Evolutionary conservation across 331 rosid species (phyloP).

Genomic region (Telfairia occidentalis): DNA sequence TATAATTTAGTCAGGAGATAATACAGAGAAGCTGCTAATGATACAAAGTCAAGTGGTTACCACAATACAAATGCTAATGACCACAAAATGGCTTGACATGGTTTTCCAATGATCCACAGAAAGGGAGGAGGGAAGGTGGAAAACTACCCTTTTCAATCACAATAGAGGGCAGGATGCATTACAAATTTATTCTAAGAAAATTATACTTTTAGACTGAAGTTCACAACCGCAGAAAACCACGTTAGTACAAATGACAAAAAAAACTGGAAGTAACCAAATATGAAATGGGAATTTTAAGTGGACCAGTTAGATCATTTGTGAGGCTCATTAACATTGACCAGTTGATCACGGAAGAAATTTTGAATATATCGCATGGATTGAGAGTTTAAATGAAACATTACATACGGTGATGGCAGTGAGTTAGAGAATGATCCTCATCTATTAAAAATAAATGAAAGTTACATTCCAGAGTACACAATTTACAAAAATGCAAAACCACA

Average conservation of each 20-base stretch:
- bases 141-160: neutral
- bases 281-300: neutral
- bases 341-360: neutral
- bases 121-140: neutral
- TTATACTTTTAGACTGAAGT: neutral
- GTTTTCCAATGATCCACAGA: neutral
- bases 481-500: neutral
- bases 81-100: neutral
- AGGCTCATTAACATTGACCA: neutral
- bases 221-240: neutral
- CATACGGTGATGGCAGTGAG: neutral
- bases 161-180: neutral
- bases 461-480: neutral
- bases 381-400: neutral
- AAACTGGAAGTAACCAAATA: neutral
- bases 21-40: neutral
- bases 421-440: neutral
- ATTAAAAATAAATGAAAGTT: neutral
- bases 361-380: neutral
- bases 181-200: neutral
- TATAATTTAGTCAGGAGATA: neutral
- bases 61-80: neutral
- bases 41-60: neutral
- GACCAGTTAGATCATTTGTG: neutral
- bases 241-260: neutral